phyloP scores from a whole-genome alignment of 257 asterid genomes.

The Jacaranda mimosifolia region DNA sequence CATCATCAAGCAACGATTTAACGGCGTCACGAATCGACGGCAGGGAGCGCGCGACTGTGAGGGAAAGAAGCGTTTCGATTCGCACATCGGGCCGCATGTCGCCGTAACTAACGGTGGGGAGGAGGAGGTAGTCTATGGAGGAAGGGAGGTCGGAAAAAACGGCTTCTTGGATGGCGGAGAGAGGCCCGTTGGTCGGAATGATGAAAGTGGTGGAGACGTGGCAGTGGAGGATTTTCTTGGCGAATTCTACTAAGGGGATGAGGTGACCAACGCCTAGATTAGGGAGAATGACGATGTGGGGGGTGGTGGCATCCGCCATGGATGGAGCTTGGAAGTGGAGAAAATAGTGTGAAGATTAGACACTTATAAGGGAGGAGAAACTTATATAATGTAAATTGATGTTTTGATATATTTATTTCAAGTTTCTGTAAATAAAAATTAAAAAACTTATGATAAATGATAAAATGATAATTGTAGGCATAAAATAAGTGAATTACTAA shows the following conservation, averaged over 20 bases:
- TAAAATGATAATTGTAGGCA: too few relatives aligned
- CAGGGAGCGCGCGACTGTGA: slow-evolving; percentile 57
- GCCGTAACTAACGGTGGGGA: slow-evolving; percentile 57
- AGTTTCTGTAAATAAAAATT: too few relatives aligned
- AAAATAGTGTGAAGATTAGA: slow-evolving; percentile 16
- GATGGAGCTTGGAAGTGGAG: slow-evolving; percentile 12
- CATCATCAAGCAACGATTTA: slow-evolving; percentile 21
- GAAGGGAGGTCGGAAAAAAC: slow-evolving; percentile 53
- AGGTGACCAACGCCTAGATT: slow-evolving; percentile 77
- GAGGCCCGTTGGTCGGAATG: slow-evolving; percentile 53
- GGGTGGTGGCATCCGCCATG: slow-evolving; percentile 33
- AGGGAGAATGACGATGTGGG: slow-evolving; percentile 54
- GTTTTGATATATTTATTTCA: too few relatives aligned
- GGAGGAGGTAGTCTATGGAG: slow-evolving; percentile 42
- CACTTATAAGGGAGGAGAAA: slow-evolving; percentile 7
- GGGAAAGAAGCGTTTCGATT: slow-evolving; percentile 57
- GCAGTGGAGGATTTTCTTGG: slow-evolving; percentile 46
- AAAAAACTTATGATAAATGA: too few relatives aligned
- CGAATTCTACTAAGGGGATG: slow-evolving; percentile 58
- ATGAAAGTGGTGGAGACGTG: slow-evolving; percentile 54
- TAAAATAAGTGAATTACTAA: too few relatives aligned
- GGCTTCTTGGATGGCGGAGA: slow-evolving; percentile 36
- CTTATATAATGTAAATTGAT: too few relatives aligned
- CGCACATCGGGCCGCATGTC: slow-evolving; percentile 46
- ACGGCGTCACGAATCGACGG: slow-evolving; percentile 52